These are phyloP conservation scores for Pochonia chlamydosporia DNA, from an alignment of 2,329 filamentous ascomycete genomes.

Conservation along the genomic window DNA sequence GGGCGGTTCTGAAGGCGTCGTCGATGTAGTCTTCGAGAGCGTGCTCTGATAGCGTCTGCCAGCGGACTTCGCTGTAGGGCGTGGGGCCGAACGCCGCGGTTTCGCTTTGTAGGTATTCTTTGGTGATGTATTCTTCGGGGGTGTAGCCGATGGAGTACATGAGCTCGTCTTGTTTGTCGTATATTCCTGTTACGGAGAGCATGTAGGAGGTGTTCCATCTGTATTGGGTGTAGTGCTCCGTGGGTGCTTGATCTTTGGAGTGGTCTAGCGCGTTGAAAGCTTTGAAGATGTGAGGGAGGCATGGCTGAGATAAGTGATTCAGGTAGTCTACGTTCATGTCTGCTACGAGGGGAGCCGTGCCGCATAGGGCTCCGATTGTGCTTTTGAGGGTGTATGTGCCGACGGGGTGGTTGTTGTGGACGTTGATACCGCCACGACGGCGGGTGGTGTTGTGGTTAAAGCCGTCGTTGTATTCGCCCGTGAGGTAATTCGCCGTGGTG, in stretches of 20 bases:
- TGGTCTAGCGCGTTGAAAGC: constrained; percentile 21
- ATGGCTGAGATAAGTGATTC: constrained; percentile 39
- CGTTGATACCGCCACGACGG: constrained; percentile 31
- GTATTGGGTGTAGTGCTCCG: constrained; percentile 16
- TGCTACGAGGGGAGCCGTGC: constrained; percentile 32
- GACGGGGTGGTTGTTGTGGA: constrained; percentile 32
- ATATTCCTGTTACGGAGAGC: constrained; percentile 25
- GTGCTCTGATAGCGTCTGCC: constrained; percentile 27
- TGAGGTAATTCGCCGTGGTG: constrained; percentile 24
- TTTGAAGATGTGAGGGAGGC: constrained; percentile 31
- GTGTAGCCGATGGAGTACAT: constrained; percentile 25
- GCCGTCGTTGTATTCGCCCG: constrained; percentile 27
- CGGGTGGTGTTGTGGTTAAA: constrained; percentile 20
- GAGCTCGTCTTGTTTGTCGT: constrained; percentile 27
- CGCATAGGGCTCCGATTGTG: constrained; percentile 33
- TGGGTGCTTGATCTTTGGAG: neutral
- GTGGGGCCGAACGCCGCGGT: constrained; percentile 22
- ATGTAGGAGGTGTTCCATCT: constrained; percentile 27
- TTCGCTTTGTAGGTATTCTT: constrained; percentile 23
- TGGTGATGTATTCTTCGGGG: constrained; percentile 16
- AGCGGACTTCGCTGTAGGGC: constrained; percentile 28
- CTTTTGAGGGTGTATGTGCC: constrained; percentile 39
- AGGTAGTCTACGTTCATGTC: constrained; percentile 36
- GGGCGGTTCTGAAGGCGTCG: constrained; percentile 23
- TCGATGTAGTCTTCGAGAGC: constrained; percentile 26